Evolutionary conservation across 257 asterid genomes (phyloP), one percentile per base, ranked within the genome.

Genomic region (Nyctanthes arbortristis): DNA sequence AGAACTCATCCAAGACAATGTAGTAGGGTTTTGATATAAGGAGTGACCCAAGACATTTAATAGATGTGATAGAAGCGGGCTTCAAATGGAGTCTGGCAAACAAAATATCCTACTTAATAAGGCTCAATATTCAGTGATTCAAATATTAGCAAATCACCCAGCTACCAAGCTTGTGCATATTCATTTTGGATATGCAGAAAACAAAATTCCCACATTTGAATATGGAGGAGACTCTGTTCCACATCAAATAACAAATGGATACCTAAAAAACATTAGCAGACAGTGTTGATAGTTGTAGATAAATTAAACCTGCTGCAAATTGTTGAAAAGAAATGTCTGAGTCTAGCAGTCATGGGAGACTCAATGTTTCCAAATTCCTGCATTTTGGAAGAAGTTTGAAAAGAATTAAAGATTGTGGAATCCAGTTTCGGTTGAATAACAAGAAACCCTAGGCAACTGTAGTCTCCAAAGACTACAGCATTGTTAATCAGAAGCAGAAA

Each of bases 311-410:
- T 37, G 45, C 3, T 37, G 45, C n/a, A 37, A 37, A 37, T 37
- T 37, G 45, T 37, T 37, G 45, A 37, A 12, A 37, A 37, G 4
- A 37, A 37, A 37, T 12, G 18, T 37, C 45, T 5, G 13, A 37
- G 45, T 37, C n/a, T 12, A 39, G 7, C 11, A 39, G 18, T 11
- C 47, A 13, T 39, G 6, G 2, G 16, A 39, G 18, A 39, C 7
- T 91, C 97, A 3, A 39, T 13, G 47, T 39, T 39, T 10, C 47
- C 47, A 39, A 39, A 39, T 39, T 39, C 18, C 47, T 39, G 47
- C 5, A 39, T 39, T 39, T 39, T 14, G 12, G 37, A 73, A 69
- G 33, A 34, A 28, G 49, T n/a, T 27, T 27, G 47, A 57, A 14
- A 61, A 64, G 62, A 77, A 49, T 49, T 2, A 49, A 54, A 12